Evolutionary conservation across 768 basidiomycete genomes (phyloP).

Genomic region (Tulasnella sp.): DNA sequence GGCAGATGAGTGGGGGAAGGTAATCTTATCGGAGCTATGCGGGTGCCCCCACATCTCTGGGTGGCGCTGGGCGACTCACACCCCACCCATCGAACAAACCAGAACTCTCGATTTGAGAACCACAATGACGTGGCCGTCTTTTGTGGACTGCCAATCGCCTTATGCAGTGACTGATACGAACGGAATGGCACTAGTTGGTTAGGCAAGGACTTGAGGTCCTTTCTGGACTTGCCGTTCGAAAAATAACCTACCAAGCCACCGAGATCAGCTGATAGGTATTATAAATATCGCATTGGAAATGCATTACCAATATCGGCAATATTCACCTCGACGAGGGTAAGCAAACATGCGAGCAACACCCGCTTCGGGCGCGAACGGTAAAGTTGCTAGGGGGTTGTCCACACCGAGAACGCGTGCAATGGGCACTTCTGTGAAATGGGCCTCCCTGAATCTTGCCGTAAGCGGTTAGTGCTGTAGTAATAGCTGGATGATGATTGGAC

Average conservation of each 20-base stretch:
- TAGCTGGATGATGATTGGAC: not conserved
- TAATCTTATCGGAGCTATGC: constrained; percentile 4
- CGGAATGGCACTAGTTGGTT: not conserved
- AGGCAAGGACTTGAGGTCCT: not conserved
- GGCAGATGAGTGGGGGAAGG: not conserved
- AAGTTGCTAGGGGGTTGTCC: no score
- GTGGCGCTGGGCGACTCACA: not conserved
- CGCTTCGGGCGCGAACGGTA: not conserved
- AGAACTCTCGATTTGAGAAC: not conserved
- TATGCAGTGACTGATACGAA: not conserved
- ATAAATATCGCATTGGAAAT: not conserved
- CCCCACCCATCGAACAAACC: not conserved
- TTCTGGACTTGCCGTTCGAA: not conserved
- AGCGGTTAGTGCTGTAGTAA: not conserved
- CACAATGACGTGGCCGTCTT: not conserved
- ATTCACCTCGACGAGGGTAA: not conserved
- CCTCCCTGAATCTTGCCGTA: not conserved
- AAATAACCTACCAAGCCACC: not conserved
- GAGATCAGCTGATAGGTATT: not conserved
- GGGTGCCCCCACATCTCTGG: not conserved
- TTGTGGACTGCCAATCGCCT: not conserved
- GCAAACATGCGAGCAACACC: not conserved
- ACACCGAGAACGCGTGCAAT: no score
- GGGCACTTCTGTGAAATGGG: no score
- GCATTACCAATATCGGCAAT: not conserved